Evolutionary conservation across 768 basidiomycete species (phyloP).

Genomic region (Trametes sanguinea): DNA sequence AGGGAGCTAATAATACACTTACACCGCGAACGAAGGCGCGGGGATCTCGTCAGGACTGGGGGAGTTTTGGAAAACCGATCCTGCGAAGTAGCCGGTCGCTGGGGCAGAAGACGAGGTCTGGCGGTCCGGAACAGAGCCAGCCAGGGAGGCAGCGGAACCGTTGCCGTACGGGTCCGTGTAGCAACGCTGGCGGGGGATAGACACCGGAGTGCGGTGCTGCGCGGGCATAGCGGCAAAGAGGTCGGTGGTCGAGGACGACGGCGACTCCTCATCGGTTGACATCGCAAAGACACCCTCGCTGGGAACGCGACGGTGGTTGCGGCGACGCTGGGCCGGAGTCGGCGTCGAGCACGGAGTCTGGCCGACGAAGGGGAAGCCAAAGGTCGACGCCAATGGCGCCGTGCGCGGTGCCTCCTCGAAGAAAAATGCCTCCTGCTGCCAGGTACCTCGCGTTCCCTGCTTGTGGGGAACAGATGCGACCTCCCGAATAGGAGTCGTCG

Average conservation of each 20-base stretch:
- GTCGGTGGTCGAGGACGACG: conserved; percentile 42
- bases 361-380: conserved; percentile 44
- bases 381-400: conserved; percentile 46
- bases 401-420: conserved; percentile 47
- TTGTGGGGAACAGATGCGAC: conserved; percentile 29
- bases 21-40: conserved; percentile 58
- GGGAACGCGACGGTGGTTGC: conserved; percentile 57
- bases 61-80: conserved; percentile 84
- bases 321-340: conserved; percentile 40
- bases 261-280: conserved; percentile 70
- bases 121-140: conserved; percentile 13
- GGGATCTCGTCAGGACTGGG: conserved; percentile 83
- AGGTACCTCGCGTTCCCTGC: conserved; percentile 22
- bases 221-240: conserved; percentile 24
- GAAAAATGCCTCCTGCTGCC: conserved; percentile 33
- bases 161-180: conserved; percentile 10
- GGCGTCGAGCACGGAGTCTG: conserved; percentile 37
- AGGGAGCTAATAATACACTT: conserved; percentile 34
- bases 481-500: conserved; percentile 57
- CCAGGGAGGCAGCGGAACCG: not conserved
- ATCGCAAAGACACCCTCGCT: conserved; percentile 77
- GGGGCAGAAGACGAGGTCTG: conserved; percentile 26
- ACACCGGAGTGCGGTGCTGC: conserved; percentile 13
- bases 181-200: conserved; percentile 20
- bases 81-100: conserved; percentile 64